Conservation (phyloP, 1,139 yeast species). For the Debaryomyces nepalensis region DNA sequence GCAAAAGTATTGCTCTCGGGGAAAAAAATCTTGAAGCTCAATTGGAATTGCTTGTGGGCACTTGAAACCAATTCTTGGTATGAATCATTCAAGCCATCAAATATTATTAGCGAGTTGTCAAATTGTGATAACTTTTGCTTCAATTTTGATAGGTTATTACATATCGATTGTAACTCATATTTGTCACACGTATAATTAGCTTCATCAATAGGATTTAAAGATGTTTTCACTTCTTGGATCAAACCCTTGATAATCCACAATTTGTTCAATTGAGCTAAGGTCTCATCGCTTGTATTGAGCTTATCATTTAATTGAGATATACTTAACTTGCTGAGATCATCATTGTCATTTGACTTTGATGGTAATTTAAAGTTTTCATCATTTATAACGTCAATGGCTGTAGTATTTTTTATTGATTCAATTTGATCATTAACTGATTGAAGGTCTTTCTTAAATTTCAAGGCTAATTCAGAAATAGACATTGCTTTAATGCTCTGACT, state of each 20-base stretch:
- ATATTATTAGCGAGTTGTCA: constrained; percentile 24
- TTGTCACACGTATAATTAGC: constrained; percentile 15
- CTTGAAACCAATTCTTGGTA: constrained; percentile 17
- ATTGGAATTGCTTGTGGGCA: constrained; percentile 14
- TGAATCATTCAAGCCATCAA: constrained; percentile 15
- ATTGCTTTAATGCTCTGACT: constrained; percentile 2
- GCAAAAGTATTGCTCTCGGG: constrained; percentile 30
- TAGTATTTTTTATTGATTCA: constrained; percentile 13
- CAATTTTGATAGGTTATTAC: constrained; percentile 25
- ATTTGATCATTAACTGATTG: constrained; percentile 5
- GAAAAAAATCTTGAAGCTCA: constrained; percentile 20
- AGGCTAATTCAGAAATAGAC: constrained; percentile 13
- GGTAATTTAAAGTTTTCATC: constrained; percentile 19
- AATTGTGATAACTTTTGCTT: constrained; percentile 21
- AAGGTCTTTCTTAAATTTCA: constrained; percentile 13
- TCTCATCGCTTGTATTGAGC: constrained; percentile 20
- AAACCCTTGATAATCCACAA: constrained; percentile 29
- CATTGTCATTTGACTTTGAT: constrained; percentile 6
- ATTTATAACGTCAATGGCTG: constrained; percentile 22
- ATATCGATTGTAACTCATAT: constrained; percentile 24
- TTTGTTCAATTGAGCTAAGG: constrained; percentile 25
- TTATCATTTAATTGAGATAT: constrained; percentile 28
- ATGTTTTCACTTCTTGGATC: constrained; percentile 26
- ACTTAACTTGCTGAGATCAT: constrained; percentile 16
- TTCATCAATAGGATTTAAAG: constrained; percentile 18